Evolutionary conservation across 129 eudicot species (phyloP), one percentile per base, ranked within the genome.

Genomic region (Arctium minus): DNA sequence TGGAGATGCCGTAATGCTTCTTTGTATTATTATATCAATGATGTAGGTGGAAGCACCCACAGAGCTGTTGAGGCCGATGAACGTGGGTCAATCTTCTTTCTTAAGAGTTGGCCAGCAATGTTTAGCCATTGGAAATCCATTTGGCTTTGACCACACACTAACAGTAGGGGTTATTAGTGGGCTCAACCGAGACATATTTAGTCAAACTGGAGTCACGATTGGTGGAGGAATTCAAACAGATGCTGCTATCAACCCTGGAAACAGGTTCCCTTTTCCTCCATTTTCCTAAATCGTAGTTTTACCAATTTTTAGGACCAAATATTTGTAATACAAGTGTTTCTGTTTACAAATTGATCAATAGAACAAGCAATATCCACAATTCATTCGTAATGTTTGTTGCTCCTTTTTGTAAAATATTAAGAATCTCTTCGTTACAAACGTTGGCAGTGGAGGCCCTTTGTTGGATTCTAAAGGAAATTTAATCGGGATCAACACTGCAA

Each of bases 141-240:
- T 96, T 88, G 99, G 99, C 32, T 96, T 96, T 86, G 99, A 96
- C 83, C 99, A 96, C 88, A 96, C 99, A 18, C 99, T 96, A 74
- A 96, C 99, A 0, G 98, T 89, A 32, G 99, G 99, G 68, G 99
- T 96, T 72, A 86, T 96, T 35, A 96, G 99, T 86, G 99, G 99
- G 29, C 87, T 96, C 37, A 91, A 96, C 67, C 92, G 99, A 79
- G 99, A 96, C 87, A 96, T 96, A 79, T 89, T 90, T 80, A 96
- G 99, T 87, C 98, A 93, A 90, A 86, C 99, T 13, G 99, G 99
- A 69, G 98, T 96, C 81, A 96, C 99, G 13, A 93, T 96, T 80
- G 97, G 98, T 79, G 99, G 98, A 5, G 99, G 99, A 56, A 92
- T 96, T 88, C 99, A 96, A 84, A 96, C 98, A 78, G 99, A 96